Base-by-base conservation (phyloP, 352 stramenopile species). In the Globisporangium echinulatum region DNA sequence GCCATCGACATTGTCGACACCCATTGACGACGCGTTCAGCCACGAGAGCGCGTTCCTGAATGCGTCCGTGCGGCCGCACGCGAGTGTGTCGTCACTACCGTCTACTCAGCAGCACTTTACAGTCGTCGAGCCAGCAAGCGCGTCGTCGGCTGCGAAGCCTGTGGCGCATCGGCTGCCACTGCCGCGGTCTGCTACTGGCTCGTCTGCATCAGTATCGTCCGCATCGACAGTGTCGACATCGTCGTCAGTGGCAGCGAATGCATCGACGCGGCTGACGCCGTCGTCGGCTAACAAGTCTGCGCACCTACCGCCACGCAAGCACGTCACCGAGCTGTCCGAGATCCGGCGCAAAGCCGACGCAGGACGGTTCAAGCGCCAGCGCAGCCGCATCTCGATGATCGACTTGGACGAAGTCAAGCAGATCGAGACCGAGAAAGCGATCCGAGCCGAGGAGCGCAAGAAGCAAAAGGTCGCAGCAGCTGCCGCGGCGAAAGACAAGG, bases 371-470 rank as follows among this genome's bases (percentile, higher is more conserved):
- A 94, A 94, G 69, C 74, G 85, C 42, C 81, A 94, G 61, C 74
- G 85, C 8, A 92, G 74, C 52, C 85, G 85, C 39, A 94, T 94
- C 52, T 94, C 85, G 5, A 89, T 94, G 80, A 94, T 94, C 59
- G 85, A 94, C 58, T 78, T 94, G 39, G 86, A 94, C 19, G 85
- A 94, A 55, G 81, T 94, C 7, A 94, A 94, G 67, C 85, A 94
- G 67, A 94, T 94, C 54, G 82, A 92, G 56, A 83, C 77, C 15
- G 85, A 94, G 54, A 94, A 94, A 58, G 85, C 82, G 14, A 81
- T 85, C 47, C 91, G 91, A 54, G 85, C 85, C 1, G 85, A 94
- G 61, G 85, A 92, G 46, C 73, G 80, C 33, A 94, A 94, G 67
- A 82, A 85, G 49, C 79, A 87, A 51, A 88, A 87, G 54, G 49